These are phyloP conservation scores for Rhododendron griersonianum DNA, from an alignment of 148 eudicot genomes.

Conservation along the genomic window DNA sequence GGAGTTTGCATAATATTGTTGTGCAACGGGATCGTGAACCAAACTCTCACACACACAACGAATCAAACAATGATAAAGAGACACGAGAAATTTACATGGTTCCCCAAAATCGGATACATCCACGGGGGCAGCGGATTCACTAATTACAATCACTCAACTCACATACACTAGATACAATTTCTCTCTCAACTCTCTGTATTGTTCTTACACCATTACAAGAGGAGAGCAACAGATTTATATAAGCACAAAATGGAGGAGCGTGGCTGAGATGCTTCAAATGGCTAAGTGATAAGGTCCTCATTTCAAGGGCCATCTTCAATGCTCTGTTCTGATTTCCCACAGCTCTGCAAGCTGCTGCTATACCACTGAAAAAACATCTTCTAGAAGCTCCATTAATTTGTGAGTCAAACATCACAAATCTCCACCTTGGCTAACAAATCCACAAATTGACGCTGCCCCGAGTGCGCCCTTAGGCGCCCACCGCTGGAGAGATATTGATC, in stretches of 20 bases:
- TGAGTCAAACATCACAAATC: no score
- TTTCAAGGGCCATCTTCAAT: no score
- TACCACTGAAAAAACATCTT: no score
- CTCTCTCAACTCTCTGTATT: neutral
- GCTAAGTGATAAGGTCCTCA: no score
- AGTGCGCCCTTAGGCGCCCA: no score
- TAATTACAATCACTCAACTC: neutral
- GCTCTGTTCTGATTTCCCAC: no score
- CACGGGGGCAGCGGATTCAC: neutral
- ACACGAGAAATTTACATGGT: neutral
- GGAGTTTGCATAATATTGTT: neutral
- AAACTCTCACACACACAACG: neutral
- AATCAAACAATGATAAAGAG: neutral
- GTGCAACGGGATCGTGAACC: neutral
- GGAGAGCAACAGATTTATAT: neutral
- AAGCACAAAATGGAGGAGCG: neutral
- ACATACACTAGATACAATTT: neutral
- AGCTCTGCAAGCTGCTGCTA: no score
- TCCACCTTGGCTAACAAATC: no score
- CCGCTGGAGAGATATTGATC: no score
- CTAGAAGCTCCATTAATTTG: no score
- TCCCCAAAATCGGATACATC: neutral
- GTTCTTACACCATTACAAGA: neutral
- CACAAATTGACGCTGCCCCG: no score
- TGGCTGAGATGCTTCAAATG: no score